Evolutionary conservation across 2,329 filamentous ascomycete species (phyloP).

Genomic region (Thelonectria rubi): DNA sequence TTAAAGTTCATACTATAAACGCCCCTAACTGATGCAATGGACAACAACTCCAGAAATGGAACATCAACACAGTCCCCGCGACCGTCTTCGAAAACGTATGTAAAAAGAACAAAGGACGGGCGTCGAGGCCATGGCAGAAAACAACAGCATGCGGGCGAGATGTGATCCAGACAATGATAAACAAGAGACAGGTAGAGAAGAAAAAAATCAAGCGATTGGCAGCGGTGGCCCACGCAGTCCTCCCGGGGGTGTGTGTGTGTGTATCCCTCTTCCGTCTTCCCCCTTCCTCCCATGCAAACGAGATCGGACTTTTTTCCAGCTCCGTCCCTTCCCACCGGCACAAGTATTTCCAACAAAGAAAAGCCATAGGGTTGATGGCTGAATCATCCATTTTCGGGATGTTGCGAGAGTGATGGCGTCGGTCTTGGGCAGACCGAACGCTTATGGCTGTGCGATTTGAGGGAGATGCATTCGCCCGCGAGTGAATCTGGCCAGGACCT

Average conservation of each 20-base stretch:
- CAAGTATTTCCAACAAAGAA: slow-evolving; percentile 15
- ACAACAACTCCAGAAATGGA: slow-evolving; percentile 36
- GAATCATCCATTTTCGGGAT: neutral
- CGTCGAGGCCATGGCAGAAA: slow-evolving; percentile 18
- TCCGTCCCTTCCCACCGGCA: slow-evolving; percentile 1
- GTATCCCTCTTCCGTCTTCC: slow-evolving; percentile 7
- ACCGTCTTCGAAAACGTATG: slow-evolving; percentile 27
- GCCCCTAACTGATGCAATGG: slow-evolving; percentile 41
- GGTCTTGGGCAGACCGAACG: neutral
- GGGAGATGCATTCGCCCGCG: slow-evolving; percentile 39
- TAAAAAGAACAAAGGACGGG: slow-evolving; percentile 15
- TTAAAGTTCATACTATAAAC: slow-evolving; percentile 45
- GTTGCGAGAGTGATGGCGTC: slow-evolving; percentile 1
- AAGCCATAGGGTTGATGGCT: neutral
- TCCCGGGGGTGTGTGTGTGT: slow-evolving; percentile 1
- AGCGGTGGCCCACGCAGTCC: slow-evolving; percentile 19
- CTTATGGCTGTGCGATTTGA: slow-evolving; percentile 35
- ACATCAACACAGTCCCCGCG: slow-evolving; percentile 27
- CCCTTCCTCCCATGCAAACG: slow-evolving; percentile 4
- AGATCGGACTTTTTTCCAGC: slow-evolving; percentile 1
- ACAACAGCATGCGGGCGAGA: slow-evolving; percentile 17
- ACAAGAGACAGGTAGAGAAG: slow-evolving; percentile 17
- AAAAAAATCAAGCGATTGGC: slow-evolving; percentile 24
- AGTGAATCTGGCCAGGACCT: slow-evolving; percentile 30
- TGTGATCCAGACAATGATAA: slow-evolving; percentile 24